Evolutionary conservation across 2,329 filamentous ascomycete species (phyloP), one percentile per base, ranked within the genome.

Genomic region (Pseudogymnoascus sp.): DNA sequence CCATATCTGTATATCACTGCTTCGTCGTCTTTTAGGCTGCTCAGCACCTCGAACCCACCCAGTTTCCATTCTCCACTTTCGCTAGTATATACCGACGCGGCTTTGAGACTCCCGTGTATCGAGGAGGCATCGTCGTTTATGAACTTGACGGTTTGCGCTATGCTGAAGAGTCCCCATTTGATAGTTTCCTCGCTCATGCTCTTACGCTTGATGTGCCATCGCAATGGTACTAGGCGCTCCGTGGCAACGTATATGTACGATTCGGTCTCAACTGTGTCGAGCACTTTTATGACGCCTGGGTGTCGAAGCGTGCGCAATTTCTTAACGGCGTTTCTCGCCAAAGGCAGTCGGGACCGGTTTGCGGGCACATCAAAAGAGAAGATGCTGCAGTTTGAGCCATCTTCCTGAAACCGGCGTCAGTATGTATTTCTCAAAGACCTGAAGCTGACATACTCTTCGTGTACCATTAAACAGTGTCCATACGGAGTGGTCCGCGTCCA

Each of bases 11-110:
- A 97, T 70, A 99, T 92, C 57, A 96, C 81, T 8, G 92, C 91
- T 68, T 97, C 91, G 64, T 97, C 92, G 62, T 97, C 94, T 70
- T 97, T 97, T 76, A 97, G 87, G 37, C 89, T 97, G 75, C 92
- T 97, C 63, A 97, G 75, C 4, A 96, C 83, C 67, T 99, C 94
- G 67, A 99, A 96, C 0, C 94, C 94, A 18, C 89, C 92, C 1
- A 99, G 78, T 71, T 95, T 97, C 94, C 94, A 99, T 76, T 99
- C 94, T 62, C 94, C 94, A 70, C 94, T 97, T 72, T 97, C 93
- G 63, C 91, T 92, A 3, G 90, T 94, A 74, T 92, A 99, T 65
- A 99, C 81, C 0, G 93, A 96, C 0, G 89, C 89, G 18, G 90
- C 88, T 64, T 90, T 86, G 59, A 99, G 79, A 69, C 85, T 90